Conservation (phyloP, 2,329 filamentous ascomycete species). For the Xylariaceae sp. region DNA sequence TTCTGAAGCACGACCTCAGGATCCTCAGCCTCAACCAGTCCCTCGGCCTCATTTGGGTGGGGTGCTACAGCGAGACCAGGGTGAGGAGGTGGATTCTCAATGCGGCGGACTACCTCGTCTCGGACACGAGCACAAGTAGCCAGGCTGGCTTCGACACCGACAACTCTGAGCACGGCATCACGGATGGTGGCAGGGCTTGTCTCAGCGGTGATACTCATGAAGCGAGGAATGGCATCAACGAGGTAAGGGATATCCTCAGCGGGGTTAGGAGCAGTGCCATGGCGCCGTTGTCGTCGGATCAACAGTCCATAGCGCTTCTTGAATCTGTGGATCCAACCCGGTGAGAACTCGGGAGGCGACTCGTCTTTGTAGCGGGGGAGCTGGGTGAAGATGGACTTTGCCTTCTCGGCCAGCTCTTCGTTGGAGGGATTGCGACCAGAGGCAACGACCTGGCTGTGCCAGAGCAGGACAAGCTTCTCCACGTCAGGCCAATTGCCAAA, state of each 20-base stretch:
- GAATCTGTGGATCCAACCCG: constrained; percentile 63
- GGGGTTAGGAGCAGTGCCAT: constrained; percentile 46
- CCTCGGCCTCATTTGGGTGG: constrained; percentile 24
- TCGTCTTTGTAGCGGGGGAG: constrained; percentile 61
- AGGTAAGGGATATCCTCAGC: constrained; percentile 60
- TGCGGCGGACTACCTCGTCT: constrained; percentile 52
- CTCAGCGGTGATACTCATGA: constrained; percentile 57
- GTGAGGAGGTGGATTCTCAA: constrained; percentile 37
- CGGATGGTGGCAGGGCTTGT: constrained; percentile 59
- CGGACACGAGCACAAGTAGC: constrained; percentile 55
- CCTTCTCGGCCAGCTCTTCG: constrained; percentile 61
- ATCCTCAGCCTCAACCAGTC: constrained; percentile 49
- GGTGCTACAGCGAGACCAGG: constrained; percentile 23
- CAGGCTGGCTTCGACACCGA: constrained; percentile 55
- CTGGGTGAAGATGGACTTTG: constrained; percentile 56
- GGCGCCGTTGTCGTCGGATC: constrained; percentile 54
- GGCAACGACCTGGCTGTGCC: constrained; percentile 47
- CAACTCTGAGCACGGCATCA: constrained; percentile 53
- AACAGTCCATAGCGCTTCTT: constrained; percentile 62
- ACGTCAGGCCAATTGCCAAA: constrained; percentile 65
- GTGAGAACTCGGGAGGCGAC: constrained; percentile 59
- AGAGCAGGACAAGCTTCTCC: constrained; percentile 81
- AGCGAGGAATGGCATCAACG: constrained; percentile 57
- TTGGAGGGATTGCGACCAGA: constrained; percentile 59
- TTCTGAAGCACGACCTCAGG: constrained; percentile 59